Percentiles rank a stretch among this genome's conserved stretches.
phyloP scores from a whole-genome alignment of 805 yeast species.

The Cyberlindnera maclurae region DNA sequence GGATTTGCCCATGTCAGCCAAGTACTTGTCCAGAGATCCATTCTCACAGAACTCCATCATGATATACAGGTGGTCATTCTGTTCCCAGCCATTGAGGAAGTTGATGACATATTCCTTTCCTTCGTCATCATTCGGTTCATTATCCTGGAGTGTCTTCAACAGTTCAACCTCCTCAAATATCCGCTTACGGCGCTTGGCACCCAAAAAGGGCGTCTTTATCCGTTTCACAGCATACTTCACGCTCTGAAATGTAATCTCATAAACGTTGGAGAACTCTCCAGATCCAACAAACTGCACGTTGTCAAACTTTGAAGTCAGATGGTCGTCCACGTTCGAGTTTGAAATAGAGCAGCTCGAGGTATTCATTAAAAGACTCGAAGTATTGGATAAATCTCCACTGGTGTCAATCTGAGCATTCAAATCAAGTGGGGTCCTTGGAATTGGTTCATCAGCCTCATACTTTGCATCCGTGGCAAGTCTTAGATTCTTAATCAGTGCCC shows the following conservation, averaged over 20 bases:
- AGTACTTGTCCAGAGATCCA: slow-evolving; percentile 78
- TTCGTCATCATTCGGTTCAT: slow-evolving; percentile 37
- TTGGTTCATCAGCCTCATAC: slow-evolving; percentile 17
- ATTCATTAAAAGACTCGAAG: slow-evolving; percentile 17
- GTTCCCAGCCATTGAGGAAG: slow-evolving; percentile 82
- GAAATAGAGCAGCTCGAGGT: slow-evolving; percentile 20
- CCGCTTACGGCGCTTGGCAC: slow-evolving; percentile 53
- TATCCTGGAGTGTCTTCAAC: slow-evolving; percentile 36
- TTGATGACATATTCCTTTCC: slow-evolving; percentile 75
- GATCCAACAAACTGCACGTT: slow-evolving; percentile 67
- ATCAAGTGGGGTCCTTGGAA: slow-evolving; percentile 27
- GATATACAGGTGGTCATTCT: slow-evolving; percentile 67
- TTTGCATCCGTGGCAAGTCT: slow-evolving; percentile 19
- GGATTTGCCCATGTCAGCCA: slow-evolving; percentile 68
- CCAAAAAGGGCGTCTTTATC: slow-evolving; percentile 55
- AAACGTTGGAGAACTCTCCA: slow-evolving; percentile 90
- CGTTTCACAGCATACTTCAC: slow-evolving; percentile 81
- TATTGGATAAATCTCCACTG: slow-evolving; percentile 15
- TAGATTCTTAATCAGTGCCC: slow-evolving; percentile 11
- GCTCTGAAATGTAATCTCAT: slow-evolving; percentile 63
- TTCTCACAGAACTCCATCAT: slow-evolving; percentile 96
- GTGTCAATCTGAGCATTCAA: slow-evolving; percentile 14
- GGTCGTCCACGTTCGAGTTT: slow-evolving; percentile 28
- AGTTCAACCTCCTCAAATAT: slow-evolving; percentile 74
- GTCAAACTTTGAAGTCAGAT: slow-evolving; percentile 41